phyloP scores from a whole-genome alignment of 352 stramenopile species.

The Phytophthora uliginosa region DNA sequence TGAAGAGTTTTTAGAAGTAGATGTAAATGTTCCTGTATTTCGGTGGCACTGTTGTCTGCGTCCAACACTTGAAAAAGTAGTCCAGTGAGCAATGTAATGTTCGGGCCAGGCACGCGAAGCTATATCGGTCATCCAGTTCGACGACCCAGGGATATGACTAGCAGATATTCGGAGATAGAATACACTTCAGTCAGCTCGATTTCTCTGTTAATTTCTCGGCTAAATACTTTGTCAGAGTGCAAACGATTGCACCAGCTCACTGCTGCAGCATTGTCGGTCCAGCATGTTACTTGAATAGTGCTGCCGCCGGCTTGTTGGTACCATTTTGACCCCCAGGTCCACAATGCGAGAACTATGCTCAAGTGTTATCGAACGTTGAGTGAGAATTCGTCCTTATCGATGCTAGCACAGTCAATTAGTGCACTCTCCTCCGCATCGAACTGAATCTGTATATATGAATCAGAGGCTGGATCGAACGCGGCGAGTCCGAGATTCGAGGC shows the following conservation, averaged over 20 bases:
- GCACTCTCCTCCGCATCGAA: neutral
- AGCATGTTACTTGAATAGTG: constrained; percentile 2
- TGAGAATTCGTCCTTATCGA: neutral
- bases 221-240: constrained; percentile 6
- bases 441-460: constrained; percentile 3
- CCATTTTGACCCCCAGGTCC: constrained; percentile 2
- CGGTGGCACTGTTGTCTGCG: constrained; percentile 2
- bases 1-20: constrained; percentile 16
- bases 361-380: constrained; percentile 7
- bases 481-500: neutral
- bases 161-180: constrained; percentile 16
- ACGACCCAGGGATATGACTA: constrained; percentile 18
- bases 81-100: constrained; percentile 6
- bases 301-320: neutral
- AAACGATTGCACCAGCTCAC: constrained; percentile 29
- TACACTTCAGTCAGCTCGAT: constrained; percentile 28
- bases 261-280: constrained; percentile 33
- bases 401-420: neutral
- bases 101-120: constrained; percentile 27
- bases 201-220: constrained; percentile 41
- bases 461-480: neutral
- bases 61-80: constrained; percentile 17
- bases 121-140: constrained; percentile 35
- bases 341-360: constrained; percentile 4
- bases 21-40: too few species aligned